Evolutionary conservation across 176 grass and related monocot species (phyloP).

Genomic region (Dendrocalamus sinicus): DNA sequence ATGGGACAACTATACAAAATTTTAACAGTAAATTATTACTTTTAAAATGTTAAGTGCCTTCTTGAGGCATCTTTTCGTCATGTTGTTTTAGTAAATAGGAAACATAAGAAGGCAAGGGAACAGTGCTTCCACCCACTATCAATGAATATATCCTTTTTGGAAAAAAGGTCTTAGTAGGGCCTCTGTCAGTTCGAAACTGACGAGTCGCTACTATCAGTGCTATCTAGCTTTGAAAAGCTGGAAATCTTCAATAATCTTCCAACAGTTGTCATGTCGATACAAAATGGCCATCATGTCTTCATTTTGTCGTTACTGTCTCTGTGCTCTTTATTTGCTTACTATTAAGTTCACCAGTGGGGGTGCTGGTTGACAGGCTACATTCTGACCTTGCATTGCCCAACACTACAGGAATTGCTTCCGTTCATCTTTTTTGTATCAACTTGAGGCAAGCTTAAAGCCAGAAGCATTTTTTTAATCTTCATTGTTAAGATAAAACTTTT

Average conservation of each 20-base stretch:
- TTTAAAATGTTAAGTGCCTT: constrained; percentile 4
- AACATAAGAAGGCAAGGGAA: constrained; percentile 2
- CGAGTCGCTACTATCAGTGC: too few relatives aligned
- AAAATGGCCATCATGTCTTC: background rate
- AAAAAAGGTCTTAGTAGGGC: too few relatives aligned
- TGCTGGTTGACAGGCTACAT: background rate
- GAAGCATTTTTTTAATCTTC: constrained; percentile 18
- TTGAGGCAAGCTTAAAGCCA: constrained; percentile 7
- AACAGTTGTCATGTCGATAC: constrained; percentile 8
- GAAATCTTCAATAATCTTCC: too few relatives aligned
- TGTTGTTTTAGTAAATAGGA: constrained; percentile 32
- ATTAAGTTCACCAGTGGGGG: background rate
- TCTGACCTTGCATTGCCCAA: constrained; percentile 21
- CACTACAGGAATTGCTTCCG: background rate
- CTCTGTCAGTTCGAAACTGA: too few relatives aligned
- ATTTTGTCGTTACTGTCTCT: constrained; percentile 7
- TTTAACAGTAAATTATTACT: background rate
- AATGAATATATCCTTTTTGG: background rate
- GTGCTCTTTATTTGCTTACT: constrained; percentile 2
- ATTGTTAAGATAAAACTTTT: constrained; percentile 26
- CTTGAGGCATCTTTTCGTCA: background rate
- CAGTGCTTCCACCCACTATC: background rate
- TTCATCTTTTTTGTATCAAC: constrained; percentile 25
- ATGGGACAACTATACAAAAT: constrained; percentile 11
- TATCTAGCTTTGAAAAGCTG: too few relatives aligned